These are phyloP conservation scores for Bryoerythrophyllum caledonicum DNA, from an alignment of 225 moss, liverwort and hornwort species.

Conservation along the genomic window DNA sequence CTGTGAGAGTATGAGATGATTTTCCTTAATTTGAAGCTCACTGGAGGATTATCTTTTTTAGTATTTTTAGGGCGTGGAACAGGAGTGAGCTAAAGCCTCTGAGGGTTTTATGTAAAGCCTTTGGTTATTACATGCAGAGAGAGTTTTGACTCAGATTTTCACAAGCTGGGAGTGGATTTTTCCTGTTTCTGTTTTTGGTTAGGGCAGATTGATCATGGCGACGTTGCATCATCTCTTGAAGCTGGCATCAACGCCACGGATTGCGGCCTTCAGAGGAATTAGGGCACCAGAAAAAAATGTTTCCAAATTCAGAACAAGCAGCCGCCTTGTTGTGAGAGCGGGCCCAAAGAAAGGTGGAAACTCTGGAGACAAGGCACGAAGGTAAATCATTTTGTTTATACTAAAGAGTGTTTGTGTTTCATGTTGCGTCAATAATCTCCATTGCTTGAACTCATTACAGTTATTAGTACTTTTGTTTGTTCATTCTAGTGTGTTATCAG, in stretches of 20 bases:
- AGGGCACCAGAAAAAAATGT: slow-evolving; percentile 27
- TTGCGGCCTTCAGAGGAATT: slow-evolving; percentile 24
- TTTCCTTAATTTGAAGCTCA: not conserved
- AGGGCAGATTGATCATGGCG: slow-evolving; percentile 29
- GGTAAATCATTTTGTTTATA: slow-evolving; percentile 18
- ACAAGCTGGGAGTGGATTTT: not conserved
- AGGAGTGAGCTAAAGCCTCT: not conserved
- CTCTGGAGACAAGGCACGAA: slow-evolving; percentile 60
- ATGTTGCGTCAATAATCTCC: not conserved
- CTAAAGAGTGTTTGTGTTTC: not conserved
- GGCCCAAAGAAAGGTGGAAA: slow-evolving; percentile 60
- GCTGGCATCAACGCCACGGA: slow-evolving; percentile 18
- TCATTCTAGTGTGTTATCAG: too few relatives aligned
- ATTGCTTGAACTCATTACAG: not conserved
- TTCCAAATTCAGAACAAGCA: slow-evolving; percentile 1
- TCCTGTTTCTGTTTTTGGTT: not conserved
- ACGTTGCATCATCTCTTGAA: slow-evolving; percentile 33
- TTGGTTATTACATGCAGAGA: not conserved
- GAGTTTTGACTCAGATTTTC: not conserved
- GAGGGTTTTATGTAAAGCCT: too few relatives aligned
- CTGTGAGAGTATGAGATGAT: not conserved
- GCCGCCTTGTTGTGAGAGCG: slow-evolving; percentile 33
- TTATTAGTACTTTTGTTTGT: too few relatives aligned
- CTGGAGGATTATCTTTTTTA: not conserved
- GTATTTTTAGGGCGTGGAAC: not conserved